These are phyloP conservation scores for Cicer pinnatifidum DNA, from an alignment of 306 rosid species.

Conservation along the genomic window DNA sequence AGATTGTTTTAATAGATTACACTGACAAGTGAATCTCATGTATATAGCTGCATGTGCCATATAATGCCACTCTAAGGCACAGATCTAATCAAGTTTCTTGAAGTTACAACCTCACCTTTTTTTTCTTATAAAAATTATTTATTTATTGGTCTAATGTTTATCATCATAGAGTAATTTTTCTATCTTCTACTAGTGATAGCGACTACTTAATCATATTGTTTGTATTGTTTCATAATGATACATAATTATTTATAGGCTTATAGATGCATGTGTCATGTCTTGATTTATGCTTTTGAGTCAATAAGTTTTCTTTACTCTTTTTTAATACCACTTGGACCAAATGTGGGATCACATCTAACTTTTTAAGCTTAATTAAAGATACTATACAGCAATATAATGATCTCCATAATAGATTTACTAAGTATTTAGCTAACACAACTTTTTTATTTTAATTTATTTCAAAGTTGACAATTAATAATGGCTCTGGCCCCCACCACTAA, in stretches of 20 bases:
- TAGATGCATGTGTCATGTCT: conserved; percentile 9
- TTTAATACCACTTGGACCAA: conserved; percentile 29
- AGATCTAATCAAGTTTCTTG: conserved; percentile 57
- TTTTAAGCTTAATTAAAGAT: conserved; percentile 30
- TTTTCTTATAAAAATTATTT: background rate
- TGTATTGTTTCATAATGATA: background rate
- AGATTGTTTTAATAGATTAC: conserved; percentile 38
- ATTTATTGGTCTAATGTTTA: background rate
- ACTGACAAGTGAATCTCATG: conserved; percentile 37
- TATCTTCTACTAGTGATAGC: conserved; percentile 18
- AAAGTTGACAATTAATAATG: conserved; percentile 43
- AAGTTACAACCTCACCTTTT: conserved; percentile 15
- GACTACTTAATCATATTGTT: conserved; percentile 6
- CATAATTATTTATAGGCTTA: conserved; percentile 9
- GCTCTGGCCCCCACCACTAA: conserved; percentile 44
- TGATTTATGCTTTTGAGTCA: background rate
- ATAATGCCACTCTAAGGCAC: conserved; percentile 42
- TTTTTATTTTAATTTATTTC: conserved; percentile 27
- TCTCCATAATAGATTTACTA: conserved; percentile 37
- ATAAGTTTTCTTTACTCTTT: conserved; percentile 25
- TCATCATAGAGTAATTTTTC: background rate
- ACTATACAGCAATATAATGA: background rate
- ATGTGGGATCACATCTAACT: conserved; percentile 32
- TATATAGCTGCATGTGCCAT: conserved; percentile 53
- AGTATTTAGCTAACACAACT: background rate